phyloP scores from a whole-genome alignment of 495 filamentous ascomycete species.

The Neurospora tetrasperma region DNA sequence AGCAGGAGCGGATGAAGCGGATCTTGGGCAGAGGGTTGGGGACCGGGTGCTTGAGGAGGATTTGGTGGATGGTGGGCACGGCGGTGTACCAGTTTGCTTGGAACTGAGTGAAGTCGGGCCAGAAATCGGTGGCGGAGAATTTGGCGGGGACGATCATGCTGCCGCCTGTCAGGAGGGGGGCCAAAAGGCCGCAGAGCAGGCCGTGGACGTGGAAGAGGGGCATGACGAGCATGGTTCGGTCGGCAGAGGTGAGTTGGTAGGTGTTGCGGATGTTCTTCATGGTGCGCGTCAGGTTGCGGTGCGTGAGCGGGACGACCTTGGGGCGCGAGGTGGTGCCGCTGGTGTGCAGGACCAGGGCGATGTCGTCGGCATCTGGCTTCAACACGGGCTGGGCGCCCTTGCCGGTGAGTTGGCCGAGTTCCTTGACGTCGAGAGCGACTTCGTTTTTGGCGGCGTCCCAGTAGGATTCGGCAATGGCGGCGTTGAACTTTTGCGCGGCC shows the following conservation, averaged over 20 bases:
- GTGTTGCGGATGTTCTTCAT: conserved; percentile 60
- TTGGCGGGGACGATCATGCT: conserved; percentile 62
- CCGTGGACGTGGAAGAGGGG: conserved; percentile 86
- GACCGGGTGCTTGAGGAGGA: conserved; percentile 58
- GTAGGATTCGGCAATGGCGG: conserved; percentile 71
- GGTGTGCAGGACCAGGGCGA: conserved; percentile 61
- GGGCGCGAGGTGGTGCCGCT: conserved; percentile 75
- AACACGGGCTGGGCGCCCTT: conserved; percentile 38
- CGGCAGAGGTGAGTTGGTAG: conserved; percentile 53
- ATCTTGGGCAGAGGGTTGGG: conserved; percentile 59
- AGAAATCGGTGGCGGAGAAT: conserved; percentile 80
- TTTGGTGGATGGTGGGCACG: conserved; percentile 82
- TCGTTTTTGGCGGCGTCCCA: conserved; percentile 51
- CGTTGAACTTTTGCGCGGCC: conserved; percentile 63
- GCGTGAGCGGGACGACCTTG: conserved; percentile 73
- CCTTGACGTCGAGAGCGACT: conserved; percentile 66
- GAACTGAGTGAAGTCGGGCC: conserved; percentile 57
- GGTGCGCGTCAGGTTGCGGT: conserved; percentile 61
- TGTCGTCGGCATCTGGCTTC: conserved; percentile 50
- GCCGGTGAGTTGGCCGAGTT: conserved; percentile 54
- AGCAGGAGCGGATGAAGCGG: conserved; percentile 81
- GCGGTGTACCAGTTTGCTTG: conserved; percentile 85
- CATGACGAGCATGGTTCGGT: conserved; percentile 83
- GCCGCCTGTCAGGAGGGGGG: conserved; percentile 59
- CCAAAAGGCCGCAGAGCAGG: conserved; percentile 66